Percentiles rank a stretch among this genome's conserved stretches.
phyloP scores from a whole-genome alignment of 345 rosid species.

The Eucalyptus pauciflora region DNA sequence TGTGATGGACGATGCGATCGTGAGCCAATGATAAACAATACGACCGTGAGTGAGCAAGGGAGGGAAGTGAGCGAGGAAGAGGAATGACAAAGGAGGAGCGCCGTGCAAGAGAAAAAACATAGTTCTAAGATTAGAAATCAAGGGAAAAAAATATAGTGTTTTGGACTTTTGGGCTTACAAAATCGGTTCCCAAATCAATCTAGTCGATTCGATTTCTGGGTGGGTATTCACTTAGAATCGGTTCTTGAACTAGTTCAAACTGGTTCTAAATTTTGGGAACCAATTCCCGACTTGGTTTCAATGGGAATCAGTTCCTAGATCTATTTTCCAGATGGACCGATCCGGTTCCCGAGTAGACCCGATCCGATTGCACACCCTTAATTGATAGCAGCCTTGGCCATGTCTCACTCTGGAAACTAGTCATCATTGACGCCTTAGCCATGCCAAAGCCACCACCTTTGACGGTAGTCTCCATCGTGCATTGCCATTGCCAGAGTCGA shows the following conservation, averaged over 20 bases:
- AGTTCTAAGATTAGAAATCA: no score
- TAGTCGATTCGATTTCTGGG: accelerated
- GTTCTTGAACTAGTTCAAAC: accelerated
- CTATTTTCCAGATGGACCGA: no score
- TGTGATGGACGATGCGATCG: accelerated
- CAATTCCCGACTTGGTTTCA: accelerated
- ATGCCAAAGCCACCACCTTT: neutral
- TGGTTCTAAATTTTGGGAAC: no score
- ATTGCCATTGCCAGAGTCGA: neutral
- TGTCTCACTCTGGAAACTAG: neutral
- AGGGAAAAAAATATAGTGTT: no score
- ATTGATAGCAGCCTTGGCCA: neutral
- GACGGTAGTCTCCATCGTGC: accelerated
- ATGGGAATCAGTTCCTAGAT: no score
- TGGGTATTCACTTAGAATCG: no score
- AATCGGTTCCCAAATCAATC: accelerated
- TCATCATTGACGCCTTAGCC: neutral
- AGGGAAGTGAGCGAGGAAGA: accelerated
- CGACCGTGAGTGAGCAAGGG: accelerated
- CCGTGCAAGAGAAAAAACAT: accelerated
- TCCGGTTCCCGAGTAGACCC: accelerated
- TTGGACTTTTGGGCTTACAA: no score
- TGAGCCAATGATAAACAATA: no score
- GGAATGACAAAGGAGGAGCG: accelerated
- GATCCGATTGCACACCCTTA: accelerated